These are phyloP conservation scores for Neolentinus lepideus DNA, from an alignment of 1,284 basidiomycete species.

Conservation along the genomic window DNA sequence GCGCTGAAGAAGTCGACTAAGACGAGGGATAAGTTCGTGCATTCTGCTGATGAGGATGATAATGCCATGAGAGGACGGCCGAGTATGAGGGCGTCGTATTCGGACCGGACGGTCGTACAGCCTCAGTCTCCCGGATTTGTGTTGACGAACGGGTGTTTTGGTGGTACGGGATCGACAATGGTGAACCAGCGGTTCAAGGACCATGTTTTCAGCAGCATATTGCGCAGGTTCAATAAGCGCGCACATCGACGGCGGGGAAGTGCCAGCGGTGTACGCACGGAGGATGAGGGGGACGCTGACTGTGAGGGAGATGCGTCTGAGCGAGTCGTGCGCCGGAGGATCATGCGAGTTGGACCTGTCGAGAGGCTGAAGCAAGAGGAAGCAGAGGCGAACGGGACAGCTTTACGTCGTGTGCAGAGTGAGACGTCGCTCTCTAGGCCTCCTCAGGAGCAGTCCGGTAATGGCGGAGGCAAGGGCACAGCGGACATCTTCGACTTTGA, in stretches of 20 bases:
- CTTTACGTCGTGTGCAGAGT: slow-evolving; percentile 56
- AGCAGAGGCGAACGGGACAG: slow-evolving; percentile 21
- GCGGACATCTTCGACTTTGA: slow-evolving; percentile 43
- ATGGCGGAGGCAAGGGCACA: not conserved
- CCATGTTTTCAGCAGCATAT: slow-evolving; percentile 84
- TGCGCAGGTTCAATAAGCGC: slow-evolving; percentile 47
- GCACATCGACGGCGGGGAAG: slow-evolving; percentile 39
- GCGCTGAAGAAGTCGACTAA: not conserved
- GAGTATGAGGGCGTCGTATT: slow-evolving; percentile 7
- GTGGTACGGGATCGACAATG: slow-evolving; percentile 84
- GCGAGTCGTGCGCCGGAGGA: slow-evolving; percentile 24
- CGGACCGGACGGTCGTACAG: slow-evolving; percentile 8
- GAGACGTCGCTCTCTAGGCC: slow-evolving; percentile 39
- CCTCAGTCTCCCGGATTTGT: slow-evolving; percentile 12
- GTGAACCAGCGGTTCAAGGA: slow-evolving; percentile 92
- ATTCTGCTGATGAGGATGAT: not conserved
- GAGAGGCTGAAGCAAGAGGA: slow-evolving; percentile 31
- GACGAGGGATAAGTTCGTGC: not conserved
- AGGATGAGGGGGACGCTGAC: slow-evolving; percentile 37
- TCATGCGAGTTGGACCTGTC: slow-evolving; percentile 25
- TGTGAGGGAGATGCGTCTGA: slow-evolving; percentile 39
- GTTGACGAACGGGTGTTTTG: slow-evolving; percentile 44
- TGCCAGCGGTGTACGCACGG: slow-evolving; percentile 22
- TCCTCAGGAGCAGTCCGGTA: slow-evolving; percentile 21
- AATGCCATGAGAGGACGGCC: slow-evolving; percentile 17